Percentiles rank a stretch among this genome's conserved stretches.
Evolutionary conservation across 2,329 filamentous ascomycete genomes (phyloP).

Genomic region (Trichoderma polysporum): DNA sequence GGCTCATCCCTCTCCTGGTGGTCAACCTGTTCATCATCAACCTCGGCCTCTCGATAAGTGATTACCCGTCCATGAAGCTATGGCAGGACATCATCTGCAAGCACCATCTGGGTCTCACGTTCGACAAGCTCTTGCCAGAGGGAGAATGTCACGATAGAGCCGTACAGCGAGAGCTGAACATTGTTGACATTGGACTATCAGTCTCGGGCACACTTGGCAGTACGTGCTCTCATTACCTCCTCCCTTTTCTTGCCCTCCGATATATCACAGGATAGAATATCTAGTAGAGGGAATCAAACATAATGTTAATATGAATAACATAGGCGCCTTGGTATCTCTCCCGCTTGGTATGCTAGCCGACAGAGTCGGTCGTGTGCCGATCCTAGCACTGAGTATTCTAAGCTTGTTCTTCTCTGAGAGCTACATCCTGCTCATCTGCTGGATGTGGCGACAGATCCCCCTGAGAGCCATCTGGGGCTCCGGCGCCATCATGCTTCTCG

Average conservation of each 20-base stretch:
- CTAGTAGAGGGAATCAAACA: no score
- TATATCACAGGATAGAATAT: no score
- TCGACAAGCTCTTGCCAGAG: constrained; percentile 23
- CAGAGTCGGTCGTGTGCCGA: constrained; percentile 27
- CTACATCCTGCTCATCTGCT: constrained; percentile 26
- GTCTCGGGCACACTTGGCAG: constrained; percentile 27
- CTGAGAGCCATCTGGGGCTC: constrained; percentile 29
- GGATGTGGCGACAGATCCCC: constrained; percentile 25
- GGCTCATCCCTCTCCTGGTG: constrained; percentile 28
- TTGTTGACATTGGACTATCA: constrained; percentile 25
- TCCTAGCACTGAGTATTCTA: constrained; percentile 28
- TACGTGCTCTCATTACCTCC: neutral
- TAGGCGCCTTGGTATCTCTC: constrained; percentile 27
- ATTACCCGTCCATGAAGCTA: constrained; percentile 26
- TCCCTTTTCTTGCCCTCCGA: neutral
- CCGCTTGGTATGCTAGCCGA: constrained; percentile 29
- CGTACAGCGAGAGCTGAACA: constrained; percentile 29
- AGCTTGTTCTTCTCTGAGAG: constrained; percentile 28
- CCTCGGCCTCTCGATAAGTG: constrained; percentile 28
- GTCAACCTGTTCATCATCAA: constrained; percentile 29
- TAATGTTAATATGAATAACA: neutral
- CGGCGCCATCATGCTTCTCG: constrained; percentile 27
- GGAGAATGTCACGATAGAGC: constrained; percentile 23
- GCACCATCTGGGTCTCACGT: constrained; percentile 2
- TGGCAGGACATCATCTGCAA: constrained; percentile 31